Evolutionary conservation across 306 rosid species (phyloP), one percentile per base, ranked within the genome.

Genomic region (Rosa multiflora): DNA sequence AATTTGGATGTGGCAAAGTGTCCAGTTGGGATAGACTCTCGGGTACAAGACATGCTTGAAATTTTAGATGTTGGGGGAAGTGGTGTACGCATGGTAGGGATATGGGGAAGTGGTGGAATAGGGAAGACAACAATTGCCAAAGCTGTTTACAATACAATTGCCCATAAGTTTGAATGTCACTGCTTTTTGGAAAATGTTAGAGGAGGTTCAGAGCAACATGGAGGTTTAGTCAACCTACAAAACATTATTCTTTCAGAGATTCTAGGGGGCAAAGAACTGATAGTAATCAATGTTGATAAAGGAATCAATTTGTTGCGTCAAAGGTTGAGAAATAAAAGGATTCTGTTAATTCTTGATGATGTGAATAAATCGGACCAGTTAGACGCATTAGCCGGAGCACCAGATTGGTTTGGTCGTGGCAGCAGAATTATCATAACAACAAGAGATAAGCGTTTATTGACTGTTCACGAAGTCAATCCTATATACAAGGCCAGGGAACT

Each of bases 371-470:
- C n/a, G 6, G 32, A 23, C 3, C 47, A 32, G 21, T 5, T 76
- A 48, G 14, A 32, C 10, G 18, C 2, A 0, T 46, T 64, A 64
- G 72, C 51, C 5, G 73, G 58, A 48, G 63, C 2, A 2, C 3
- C n/a, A 1, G 8, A 10, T 64, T 32, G 9, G 62, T 63, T 76
- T 76, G 73, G 72, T 7, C 3, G 9, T 1, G 48, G 47, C 3
- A 63, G 72, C 32, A 76, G 80, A n/a, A 10, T 64, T 0, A 37
- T 39, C n/a, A n/a, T n/a, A n/a, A n/a, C n/a, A n/a, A n/a, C n/a
- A n/a, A n/a, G n/a, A n/a, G n/a, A n/a, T n/a, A n/a, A n/a, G n/a
- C n/a, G n/a, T n/a, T n/a, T n/a, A n/a, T n/a, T n/a, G n/a, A 14
- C 23, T 29, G 5, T 1, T 26, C 53, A 32, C 35, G 35, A 32